Evolutionary conservation across 306 rosid species (phyloP).

Genomic region (Senna siamea): DNA sequence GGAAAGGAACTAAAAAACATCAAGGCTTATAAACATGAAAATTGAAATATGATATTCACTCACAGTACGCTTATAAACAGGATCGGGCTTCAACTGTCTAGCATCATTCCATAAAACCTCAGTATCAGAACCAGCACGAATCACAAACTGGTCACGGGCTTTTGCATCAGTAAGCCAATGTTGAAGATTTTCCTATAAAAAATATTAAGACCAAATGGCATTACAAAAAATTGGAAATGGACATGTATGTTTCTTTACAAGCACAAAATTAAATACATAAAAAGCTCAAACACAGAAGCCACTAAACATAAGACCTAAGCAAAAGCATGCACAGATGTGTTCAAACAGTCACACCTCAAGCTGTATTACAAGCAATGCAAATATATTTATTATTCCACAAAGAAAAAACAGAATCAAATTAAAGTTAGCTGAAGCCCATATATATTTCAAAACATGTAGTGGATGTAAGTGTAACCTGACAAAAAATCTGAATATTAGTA

Average conservation of each 20-base stretch:
- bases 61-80: slow-evolving; percentile 80
- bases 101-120: slow-evolving; percentile 94
- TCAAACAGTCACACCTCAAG: not conserved
- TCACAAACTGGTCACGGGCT: slow-evolving; percentile 90
- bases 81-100: slow-evolving; percentile 76
- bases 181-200: slow-evolving; percentile 79
- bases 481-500: not conserved
- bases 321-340: not conserved
- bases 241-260: not conserved
- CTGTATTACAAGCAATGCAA: not conserved
- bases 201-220: not conserved
- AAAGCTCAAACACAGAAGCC: not conserved
- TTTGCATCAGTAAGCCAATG: slow-evolving; percentile 86
- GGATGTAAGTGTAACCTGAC: not conserved
- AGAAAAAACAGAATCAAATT: slow-evolving; percentile 4
- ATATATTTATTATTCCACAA: slow-evolving; percentile 4
- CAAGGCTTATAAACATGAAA: not conserved
- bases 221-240: slow-evolving; percentile 8
- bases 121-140: slow-evolving; percentile 82
- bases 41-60: slow-evolving; percentile 39
- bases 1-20: not conserved
- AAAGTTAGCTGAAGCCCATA: not conserved
- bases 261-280: not conserved
- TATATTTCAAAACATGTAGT: not conserved
- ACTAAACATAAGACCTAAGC: not conserved